Conservation (phyloP, 2,329 filamentous ascomycete species). For the Xylariaceae sp. region DNA sequence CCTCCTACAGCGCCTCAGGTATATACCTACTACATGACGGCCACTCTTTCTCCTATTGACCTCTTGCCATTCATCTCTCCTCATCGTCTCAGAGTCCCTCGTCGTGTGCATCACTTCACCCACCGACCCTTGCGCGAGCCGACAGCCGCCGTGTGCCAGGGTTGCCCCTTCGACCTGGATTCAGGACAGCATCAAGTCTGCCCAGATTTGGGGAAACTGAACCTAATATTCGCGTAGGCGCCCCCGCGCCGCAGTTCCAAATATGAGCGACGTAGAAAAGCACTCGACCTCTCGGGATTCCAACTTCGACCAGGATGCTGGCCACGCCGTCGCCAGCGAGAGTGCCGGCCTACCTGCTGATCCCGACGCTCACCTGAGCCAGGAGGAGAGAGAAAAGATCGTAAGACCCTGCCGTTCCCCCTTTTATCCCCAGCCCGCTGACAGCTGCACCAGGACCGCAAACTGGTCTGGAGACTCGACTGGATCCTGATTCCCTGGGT, state of each 20-base stretch:
- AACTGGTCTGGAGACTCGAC: conserved; percentile 26
- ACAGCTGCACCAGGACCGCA: conserved; percentile 19
- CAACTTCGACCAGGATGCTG: conserved; percentile 9
- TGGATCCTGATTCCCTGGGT: conserved; percentile 28
- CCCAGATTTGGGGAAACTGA: too few relatives aligned
- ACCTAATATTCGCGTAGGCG: too few relatives aligned
- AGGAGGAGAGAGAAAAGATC: conserved; percentile 46
- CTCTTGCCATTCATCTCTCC: too few relatives aligned
- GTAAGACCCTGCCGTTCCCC: conserved; percentile 30
- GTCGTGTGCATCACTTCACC: too few relatives aligned
- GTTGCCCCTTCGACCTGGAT: too few relatives aligned
- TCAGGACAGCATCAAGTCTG: too few relatives aligned
- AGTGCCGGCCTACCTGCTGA: conserved; percentile 31
- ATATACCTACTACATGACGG: too few relatives aligned
- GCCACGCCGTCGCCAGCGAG: conserved; percentile 5
- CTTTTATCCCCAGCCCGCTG: not conserved
- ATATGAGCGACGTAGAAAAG: conserved; percentile 24
- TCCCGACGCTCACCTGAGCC: conserved; percentile 49
- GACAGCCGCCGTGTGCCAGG: too few relatives aligned
- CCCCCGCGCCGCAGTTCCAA: conserved; percentile 1
- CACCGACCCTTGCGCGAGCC: too few relatives aligned
- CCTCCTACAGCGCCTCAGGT: too few relatives aligned
- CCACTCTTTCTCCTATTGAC: too few relatives aligned
- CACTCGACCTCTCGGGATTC: conserved; percentile 16
- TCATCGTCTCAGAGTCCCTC: too few relatives aligned